Percentiles rank a stretch among this genome's conserved stretches.
Evolutionary conservation across 805 yeast genomes (phyloP).

Genomic region (Tetrapisispora taiwanensis): DNA sequence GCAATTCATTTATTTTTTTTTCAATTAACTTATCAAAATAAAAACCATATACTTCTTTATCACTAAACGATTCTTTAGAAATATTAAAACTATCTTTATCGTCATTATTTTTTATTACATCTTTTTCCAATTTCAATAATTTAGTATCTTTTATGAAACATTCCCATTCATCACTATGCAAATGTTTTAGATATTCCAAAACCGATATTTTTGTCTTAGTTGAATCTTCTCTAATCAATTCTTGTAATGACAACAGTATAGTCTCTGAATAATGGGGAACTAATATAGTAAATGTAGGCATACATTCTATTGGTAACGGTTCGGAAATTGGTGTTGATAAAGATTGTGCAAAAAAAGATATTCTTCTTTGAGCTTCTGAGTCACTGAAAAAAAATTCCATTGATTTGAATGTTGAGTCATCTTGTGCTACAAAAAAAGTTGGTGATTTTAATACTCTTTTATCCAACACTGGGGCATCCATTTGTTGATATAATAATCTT

Average conservation of each 20-base stretch:
- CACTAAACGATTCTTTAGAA: neutral
- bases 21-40: slow-evolving; percentile 22
- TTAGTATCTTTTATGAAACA: slow-evolving; percentile 71
- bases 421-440: slow-evolving; percentile 68
- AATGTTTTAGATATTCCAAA: slow-evolving; percentile 67
- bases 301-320: slow-evolving; percentile 50
- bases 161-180: slow-evolving; percentile 72
- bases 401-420: slow-evolving; percentile 56
- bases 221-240: slow-evolving; percentile 62
- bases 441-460: slow-evolving; percentile 54
- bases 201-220: slow-evolving; percentile 52
- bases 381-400: slow-evolving; percentile 44
- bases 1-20: slow-evolving; percentile 48
- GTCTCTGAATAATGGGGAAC: slow-evolving; percentile 84
- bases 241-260: slow-evolving; percentile 63
- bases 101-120: neutral
- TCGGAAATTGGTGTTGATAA: slow-evolving; percentile 78
- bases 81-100: neutral
- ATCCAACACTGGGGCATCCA: slow-evolving; percentile 27
- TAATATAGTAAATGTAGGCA: slow-evolving; percentile 77
- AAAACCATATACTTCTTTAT: neutral
- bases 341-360: slow-evolving; percentile 85
- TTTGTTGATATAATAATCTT: slow-evolving; percentile 50
- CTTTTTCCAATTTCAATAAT: slow-evolving; percentile 41
- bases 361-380: slow-evolving; percentile 73